Base-by-base conservation (phyloP, 768 basidiomycete genomes). In the Lyophyllum shimeji region DNA sequence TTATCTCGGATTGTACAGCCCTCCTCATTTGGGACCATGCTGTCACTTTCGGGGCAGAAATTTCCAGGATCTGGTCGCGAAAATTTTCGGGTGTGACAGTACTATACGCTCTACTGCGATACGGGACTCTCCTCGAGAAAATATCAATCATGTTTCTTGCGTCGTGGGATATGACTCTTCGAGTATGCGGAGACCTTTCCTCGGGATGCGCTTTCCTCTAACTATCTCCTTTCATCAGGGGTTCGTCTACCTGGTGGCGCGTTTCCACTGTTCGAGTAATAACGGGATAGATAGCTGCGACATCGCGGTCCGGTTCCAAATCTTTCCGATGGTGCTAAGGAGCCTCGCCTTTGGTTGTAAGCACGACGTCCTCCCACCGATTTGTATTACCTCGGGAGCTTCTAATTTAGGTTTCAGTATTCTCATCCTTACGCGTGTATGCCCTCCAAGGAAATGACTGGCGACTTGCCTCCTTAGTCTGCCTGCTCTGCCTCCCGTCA, bases 11-110 rank as follows among this genome's bases (percentile, higher is more conserved):
- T 48, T 24, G 48, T n/a, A 1, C 8, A 71, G 70, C 69, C 7
- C 65, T 71, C 29, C 65, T 69, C 43, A 58, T 69, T 9, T 70
- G 69, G 69, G 71, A 72, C 23, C 66, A 69, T 43, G 39, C 64
- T 39, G 62, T 70, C 27, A 70, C 65, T 0, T 59, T 72, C 24
- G 60, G 61, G 15, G 58, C 55, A 3, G 71, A 71, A 51, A 64
- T 70, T 11, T 60, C 53, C 6, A 56, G 53, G 18, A 63, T 72
- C 17, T 72, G 71, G 71, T 60, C 60, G 12, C 63, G 63, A 42
- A 69, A 68, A 50, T 48, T 68, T 9, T 66, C 67, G 0, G 69
- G 68, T 8, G 60, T 63, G 43, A 68, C 68, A 1, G 62, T 66
- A 5, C 46, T 72, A 20, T 72, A 69, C 45, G 52, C 56, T 9